phyloP scores from a whole-genome alignment of 2,329 filamentous ascomycete species.

The Fusarium luffae region DNA sequence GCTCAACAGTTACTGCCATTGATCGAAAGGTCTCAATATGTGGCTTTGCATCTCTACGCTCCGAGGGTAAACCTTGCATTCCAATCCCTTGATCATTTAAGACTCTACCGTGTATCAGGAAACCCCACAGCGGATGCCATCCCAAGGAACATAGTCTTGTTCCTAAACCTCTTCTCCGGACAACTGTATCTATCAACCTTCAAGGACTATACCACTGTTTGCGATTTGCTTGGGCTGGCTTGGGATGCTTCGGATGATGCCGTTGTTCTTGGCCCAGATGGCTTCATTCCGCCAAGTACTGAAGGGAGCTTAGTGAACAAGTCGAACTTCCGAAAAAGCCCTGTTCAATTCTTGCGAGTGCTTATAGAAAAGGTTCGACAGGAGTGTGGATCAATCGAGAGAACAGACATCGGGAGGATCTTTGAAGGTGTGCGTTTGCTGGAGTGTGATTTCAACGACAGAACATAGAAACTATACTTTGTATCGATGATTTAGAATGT shows the following conservation, averaged over 20 bases:
- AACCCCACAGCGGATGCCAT: accelerated
- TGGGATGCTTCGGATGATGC: slow-evolving; percentile 44
- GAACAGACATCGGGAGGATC: slow-evolving; percentile 56
- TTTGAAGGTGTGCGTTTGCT: slow-evolving; percentile 48
- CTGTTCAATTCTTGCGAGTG: slow-evolving; percentile 52
- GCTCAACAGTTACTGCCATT: slow-evolving; percentile 61
- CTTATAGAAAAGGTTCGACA: slow-evolving; percentile 52
- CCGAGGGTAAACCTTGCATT: slow-evolving; percentile 54
- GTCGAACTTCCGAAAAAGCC: slow-evolving; percentile 48
- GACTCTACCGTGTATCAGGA: slow-evolving; percentile 33
- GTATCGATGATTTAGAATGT: too few species aligned
- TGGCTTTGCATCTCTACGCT: slow-evolving; percentile 60
- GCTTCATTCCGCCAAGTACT: slow-evolving; percentile 49
- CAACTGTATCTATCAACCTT: slow-evolving; percentile 70
- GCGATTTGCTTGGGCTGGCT: slow-evolving; percentile 63
- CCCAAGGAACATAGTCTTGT: slow-evolving; percentile 51
- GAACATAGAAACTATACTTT: background rate
- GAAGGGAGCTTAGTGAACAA: slow-evolving; percentile 17
- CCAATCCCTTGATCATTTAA: slow-evolving; percentile 27
- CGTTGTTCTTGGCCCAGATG: slow-evolving; percentile 34
- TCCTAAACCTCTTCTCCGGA: slow-evolving; percentile 75
- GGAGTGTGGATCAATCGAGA: slow-evolving; percentile 53
- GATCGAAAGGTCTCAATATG: slow-evolving; percentile 51
- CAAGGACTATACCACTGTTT: slow-evolving; percentile 64
- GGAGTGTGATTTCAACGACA: slow-evolving; percentile 31